Evolutionary conservation across 768 basidiomycete species (phyloP).

Genomic region (Gelatoporia subvermispora): DNA sequence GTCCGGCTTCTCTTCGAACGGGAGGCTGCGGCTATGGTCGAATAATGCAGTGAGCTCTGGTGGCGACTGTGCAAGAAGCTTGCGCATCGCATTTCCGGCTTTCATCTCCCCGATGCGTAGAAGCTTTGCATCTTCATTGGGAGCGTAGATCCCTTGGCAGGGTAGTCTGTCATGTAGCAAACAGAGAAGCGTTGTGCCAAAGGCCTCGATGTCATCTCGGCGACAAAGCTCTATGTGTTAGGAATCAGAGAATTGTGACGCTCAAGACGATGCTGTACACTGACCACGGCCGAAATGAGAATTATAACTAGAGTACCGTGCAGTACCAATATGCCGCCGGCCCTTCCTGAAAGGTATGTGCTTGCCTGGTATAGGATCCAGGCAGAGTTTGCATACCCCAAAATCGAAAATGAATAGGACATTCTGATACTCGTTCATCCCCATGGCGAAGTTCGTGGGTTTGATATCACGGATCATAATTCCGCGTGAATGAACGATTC

Average conservation of each 20-base stretch:
- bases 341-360: conserved; percentile 14
- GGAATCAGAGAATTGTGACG: not conserved
- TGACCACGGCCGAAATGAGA: conserved; percentile 10
- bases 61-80: conserved; percentile 4
- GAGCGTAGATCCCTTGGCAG: conserved; percentile 16
- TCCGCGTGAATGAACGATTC: conserved; percentile 15
- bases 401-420: conserved; percentile 19
- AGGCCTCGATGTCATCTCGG: conserved; percentile 21
- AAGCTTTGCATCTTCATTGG: conserved; percentile 1
- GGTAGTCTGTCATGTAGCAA: conserved; percentile 20
- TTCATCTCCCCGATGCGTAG: conserved; percentile 16
- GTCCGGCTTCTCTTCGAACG: conserved; percentile 19
- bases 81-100: not conserved
- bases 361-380: conserved; percentile 7
- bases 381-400: conserved; percentile 10
- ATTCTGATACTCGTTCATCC: not conserved
- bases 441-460: conserved; percentile 19
- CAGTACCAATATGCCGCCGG: conserved; percentile 9
- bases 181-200: conserved; percentile 16
- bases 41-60: conserved; percentile 12
- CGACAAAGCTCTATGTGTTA: conserved; percentile 18
- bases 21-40: conserved; percentile 13
- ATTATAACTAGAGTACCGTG: conserved; percentile 9
- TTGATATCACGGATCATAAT: conserved; percentile 20
- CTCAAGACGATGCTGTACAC: not conserved